Evolutionary conservation across 2,329 filamentous ascomycete genomes (phyloP).

Genomic region (Calonectria crousiana): DNA sequence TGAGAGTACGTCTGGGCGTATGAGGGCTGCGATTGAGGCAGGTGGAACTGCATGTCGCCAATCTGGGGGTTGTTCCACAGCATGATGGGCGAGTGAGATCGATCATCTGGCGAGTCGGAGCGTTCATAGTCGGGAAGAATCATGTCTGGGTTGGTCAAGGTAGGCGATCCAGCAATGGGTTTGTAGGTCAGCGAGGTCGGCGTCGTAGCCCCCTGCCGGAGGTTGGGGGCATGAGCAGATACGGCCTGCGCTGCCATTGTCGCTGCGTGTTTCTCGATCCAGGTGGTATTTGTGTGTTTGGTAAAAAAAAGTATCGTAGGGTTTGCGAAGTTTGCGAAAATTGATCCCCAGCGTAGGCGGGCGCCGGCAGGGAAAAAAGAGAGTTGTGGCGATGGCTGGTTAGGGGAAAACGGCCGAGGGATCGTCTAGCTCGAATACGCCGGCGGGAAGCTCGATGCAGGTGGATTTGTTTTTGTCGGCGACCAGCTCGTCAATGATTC

Average conservation of each 20-base stretch:
- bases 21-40: constrained; percentile 51
- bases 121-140: constrained; percentile 83
- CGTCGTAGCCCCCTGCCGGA: constrained; percentile 45
- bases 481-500: constrained; percentile 31
- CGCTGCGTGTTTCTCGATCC: not conserved
- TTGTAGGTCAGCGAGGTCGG: constrained; percentile 54
- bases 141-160: constrained; percentile 94
- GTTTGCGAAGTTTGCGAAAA: constrained; percentile 7
- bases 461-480: constrained; percentile 21
- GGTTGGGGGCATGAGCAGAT: constrained; percentile 42
- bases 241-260: constrained; percentile 49
- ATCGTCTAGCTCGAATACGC: constrained; percentile 32
- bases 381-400: constrained; percentile 27
- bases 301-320: not conserved
- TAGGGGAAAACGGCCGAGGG: constrained; percentile 16
- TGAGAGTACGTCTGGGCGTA: constrained; percentile 49
- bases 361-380: not conserved
- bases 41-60: constrained; percentile 54
- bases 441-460: constrained; percentile 24
- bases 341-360: constrained; percentile 7
- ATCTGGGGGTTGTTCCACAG: constrained; percentile 64
- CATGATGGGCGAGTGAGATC: constrained; percentile 63
- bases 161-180: constrained; percentile 78
- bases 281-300: not conserved
- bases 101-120: constrained; percentile 64